phyloP scores from a whole-genome alignment of 768 basidiomycete genomes.

The Russula olivacea region DNA sequence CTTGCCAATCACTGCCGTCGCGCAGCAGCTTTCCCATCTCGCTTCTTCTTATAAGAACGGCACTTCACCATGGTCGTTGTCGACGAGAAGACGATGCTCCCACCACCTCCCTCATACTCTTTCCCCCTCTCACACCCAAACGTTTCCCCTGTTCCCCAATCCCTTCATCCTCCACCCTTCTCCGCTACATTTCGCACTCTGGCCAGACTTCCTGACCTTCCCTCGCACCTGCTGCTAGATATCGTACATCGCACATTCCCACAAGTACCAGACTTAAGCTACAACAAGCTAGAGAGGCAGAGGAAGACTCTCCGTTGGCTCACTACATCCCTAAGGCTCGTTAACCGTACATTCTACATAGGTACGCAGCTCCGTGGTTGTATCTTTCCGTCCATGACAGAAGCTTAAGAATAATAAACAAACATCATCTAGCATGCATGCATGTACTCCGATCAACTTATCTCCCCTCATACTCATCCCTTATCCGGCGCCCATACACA shows the following conservation, averaged over 20 bases:
- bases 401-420: neutral
- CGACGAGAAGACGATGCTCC: constrained; percentile 12
- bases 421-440: constrained; percentile 56
- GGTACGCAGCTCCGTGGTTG: constrained; percentile 35
- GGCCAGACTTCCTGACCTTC: constrained; percentile 36
- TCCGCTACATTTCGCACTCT: neutral
- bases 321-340: constrained; percentile 52
- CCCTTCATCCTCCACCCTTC: constrained; percentile 14
- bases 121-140: neutral
- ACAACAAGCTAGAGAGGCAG: constrained; percentile 44
- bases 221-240: constrained; percentile 60
- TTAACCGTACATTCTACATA: constrained; percentile 62
- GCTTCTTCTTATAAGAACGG: neutral
- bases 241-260: constrained; percentile 65
- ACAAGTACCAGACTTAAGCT: constrained; percentile 37
- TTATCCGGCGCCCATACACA: constrained; percentile 63
- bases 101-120: constrained; percentile 17
- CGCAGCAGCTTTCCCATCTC: neutral
- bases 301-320: constrained; percentile 72
- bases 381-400: neutral
- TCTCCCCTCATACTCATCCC: constrained; percentile 54
- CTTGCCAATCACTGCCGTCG: too few relatives aligned
- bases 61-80: constrained; percentile 36
- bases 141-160: neutral
- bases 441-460: constrained; percentile 74